Percentiles rank a stretch among this genome's conserved stretches.
phyloP scores from a whole-genome alignment of 176 grass and related monocot genomes.

The Cenchrus americanus region DNA sequence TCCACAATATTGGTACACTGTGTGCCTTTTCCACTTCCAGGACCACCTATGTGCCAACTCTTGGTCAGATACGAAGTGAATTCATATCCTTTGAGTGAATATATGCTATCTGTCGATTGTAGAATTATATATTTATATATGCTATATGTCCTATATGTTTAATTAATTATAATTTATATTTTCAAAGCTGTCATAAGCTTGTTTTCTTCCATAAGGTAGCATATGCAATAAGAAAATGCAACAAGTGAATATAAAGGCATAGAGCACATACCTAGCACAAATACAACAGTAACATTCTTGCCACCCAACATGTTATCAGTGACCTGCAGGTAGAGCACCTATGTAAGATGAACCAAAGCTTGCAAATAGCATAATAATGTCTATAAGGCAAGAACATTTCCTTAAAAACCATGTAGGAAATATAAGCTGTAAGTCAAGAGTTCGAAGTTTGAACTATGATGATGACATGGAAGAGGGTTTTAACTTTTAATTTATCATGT shows the following conservation, averaged over 20 bases:
- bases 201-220: neutral
- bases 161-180: slow-evolving; percentile 14
- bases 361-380: slow-evolving; percentile 7
- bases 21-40: slow-evolving; percentile 95
- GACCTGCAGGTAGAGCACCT: slow-evolving; percentile 46
- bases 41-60: slow-evolving; percentile 61
- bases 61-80: slow-evolving; percentile 29
- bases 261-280: slow-evolving; percentile 66
- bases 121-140: neutral
- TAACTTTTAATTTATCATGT: neutral
- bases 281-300: slow-evolving; percentile 77
- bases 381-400: neutral
- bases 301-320: slow-evolving; percentile 58
- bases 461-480: neutral
- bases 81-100: neutral
- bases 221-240: slow-evolving; percentile 2
- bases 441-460: too few relatives aligned
- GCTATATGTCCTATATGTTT: neutral
- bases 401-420: neutral
- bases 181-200: neutral
- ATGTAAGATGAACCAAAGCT: slow-evolving; percentile 15
- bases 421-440: neutral
- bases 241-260: slow-evolving; percentile 16
- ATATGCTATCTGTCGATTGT: neutral
- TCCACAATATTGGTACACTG: slow-evolving; percentile 88